Conservation (phyloP, 1,139 yeast species). For the Yamadazyma spencermartinsiae region DNA sequence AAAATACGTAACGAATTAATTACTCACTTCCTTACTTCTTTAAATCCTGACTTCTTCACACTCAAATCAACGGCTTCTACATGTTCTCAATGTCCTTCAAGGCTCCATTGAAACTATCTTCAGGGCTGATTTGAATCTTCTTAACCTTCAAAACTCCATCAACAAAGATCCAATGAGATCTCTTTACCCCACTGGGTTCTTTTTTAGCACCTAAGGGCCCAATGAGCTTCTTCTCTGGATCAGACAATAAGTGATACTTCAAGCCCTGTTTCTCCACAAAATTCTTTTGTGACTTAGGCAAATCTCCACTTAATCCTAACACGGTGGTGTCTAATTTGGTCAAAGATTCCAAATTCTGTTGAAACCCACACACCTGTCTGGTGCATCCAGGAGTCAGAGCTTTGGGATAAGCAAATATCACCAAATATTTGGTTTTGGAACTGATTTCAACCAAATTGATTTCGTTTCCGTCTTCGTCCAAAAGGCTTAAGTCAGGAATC, state of each 20-base stretch:
- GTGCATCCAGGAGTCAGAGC: conserved; percentile 97
- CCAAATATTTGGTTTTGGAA: conserved; percentile 47
- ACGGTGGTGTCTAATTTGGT: conserved; percentile 51
- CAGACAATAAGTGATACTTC: conserved; percentile 74
- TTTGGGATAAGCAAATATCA: conserved; percentile 81
- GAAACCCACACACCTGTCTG: conserved; percentile 87
- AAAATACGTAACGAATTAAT: too few species aligned
- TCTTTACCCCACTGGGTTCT: conserved; percentile 69
- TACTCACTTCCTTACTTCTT: conserved; percentile 9
- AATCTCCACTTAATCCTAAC: conserved; percentile 73
- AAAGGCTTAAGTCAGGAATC: conserved; percentile 64
- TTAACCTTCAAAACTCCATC: conserved; percentile 71
- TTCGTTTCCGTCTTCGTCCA: conserved; percentile 66
- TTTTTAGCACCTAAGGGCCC: conserved; percentile 82
- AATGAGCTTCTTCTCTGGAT: conserved; percentile 69
- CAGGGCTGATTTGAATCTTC: conserved; percentile 76
- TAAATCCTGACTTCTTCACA: conserved; percentile 4
- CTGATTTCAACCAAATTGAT: conserved; percentile 54
- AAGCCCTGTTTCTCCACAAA: conserved; percentile 73
- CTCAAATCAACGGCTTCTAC: conserved; percentile 7
- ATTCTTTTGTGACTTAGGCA: conserved; percentile 70
- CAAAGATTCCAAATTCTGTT: conserved; percentile 61
- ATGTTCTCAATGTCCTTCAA: conserved; percentile 51
- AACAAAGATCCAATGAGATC: conserved; percentile 88
- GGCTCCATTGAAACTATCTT: conserved; percentile 66